Base-by-base conservation (phyloP, 2,329 filamentous ascomycete species). In the Cytospora paraplurivora region DNA sequence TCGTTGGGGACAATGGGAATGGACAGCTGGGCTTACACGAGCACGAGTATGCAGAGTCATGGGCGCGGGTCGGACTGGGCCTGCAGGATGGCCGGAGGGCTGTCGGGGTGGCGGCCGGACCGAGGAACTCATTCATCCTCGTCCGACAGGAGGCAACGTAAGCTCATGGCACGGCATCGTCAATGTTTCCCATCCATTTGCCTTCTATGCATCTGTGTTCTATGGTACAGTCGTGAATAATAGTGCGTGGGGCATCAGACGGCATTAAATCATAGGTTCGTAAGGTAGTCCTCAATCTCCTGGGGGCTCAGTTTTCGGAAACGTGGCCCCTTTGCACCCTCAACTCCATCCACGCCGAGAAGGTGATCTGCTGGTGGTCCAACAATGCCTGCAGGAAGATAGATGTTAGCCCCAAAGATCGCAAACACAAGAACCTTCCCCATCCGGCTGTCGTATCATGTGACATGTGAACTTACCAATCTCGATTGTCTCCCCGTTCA, bases 231-330 rank as follows among this genome's bases (percentile, higher is more conserved):
- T 68, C 69, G 71, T 72, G 69, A 68, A 47, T 47, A 47, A 47
- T 47, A 41, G 37, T 56, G 53, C 66, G 57, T 52, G 52, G 44
- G 41, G 63, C 68, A 64, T 69, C 68, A 69, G 62, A 67, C 68
- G 67, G 62, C 50, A 67, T 59, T 58, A 64, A 62, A 75, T 88
- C 85, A 98, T 85, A 99, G 87, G 85, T 97, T 98, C 77, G 95
- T 98, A 78, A 99, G 82, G 82, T 99, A 99, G 78, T 99, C 95
- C 83, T 99, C 95, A 74, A 99, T 98, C 82, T 99, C 95, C 80
- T 97, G 92, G 73, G 96, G 93, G 72, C 87, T 97, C 78, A 99
- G 82, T 85, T 97, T 96, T 78, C 93, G 86, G 86, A 97, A 97
- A 68, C 93, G 86, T 64, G 93, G 93, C 52, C 93, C 93, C 70